These are phyloP conservation scores for Ophiostoma sp. DNA, from an alignment of 2,329 filamentous ascomycete genomes.

Conservation along the genomic window DNA sequence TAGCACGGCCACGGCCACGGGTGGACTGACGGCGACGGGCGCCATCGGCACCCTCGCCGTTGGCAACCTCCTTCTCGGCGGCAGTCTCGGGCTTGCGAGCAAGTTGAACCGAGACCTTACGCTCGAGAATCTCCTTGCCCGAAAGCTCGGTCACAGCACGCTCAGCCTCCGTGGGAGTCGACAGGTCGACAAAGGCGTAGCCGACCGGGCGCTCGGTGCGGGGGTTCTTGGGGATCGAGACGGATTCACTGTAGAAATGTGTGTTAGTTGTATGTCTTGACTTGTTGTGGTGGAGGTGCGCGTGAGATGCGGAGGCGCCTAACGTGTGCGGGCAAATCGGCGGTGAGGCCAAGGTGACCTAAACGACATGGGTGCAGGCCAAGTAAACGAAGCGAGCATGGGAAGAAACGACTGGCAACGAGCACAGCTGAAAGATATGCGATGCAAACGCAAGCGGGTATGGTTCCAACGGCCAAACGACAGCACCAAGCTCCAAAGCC, in stretches of 20 bases:
- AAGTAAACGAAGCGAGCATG: background rate
- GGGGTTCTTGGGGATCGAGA: constrained; percentile 98
- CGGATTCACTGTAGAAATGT: constrained; percentile 68
- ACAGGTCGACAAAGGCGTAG: constrained; percentile 98
- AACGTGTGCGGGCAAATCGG: constrained; percentile 6
- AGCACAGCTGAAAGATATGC: background rate
- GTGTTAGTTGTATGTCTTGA: constrained; percentile 7
- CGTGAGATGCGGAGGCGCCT: constrained; percentile 1
- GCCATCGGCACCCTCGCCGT: constrained; percentile 68
- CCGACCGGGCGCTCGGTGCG: constrained; percentile 97
- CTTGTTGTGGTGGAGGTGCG: background rate
- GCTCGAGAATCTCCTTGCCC: constrained; percentile 94
- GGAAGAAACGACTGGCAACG: background rate
- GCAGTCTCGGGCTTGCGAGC: constrained; percentile 92
- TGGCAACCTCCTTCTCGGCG: constrained; percentile 71
- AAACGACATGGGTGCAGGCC: background rate
- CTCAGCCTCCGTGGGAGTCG: constrained; percentile 88
- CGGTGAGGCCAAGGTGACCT: background rate
- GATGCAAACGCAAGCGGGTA: background rate
- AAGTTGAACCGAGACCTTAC: constrained; percentile 98
- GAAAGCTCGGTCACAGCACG: constrained; percentile 93
- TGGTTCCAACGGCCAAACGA: background rate
- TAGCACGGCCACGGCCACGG: constrained; percentile 62
- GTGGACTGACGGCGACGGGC: constrained; percentile 58
- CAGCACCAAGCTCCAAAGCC: background rate